Conservation (phyloP, 768 basidiomycete species). For the Piloderma croceum region DNA sequence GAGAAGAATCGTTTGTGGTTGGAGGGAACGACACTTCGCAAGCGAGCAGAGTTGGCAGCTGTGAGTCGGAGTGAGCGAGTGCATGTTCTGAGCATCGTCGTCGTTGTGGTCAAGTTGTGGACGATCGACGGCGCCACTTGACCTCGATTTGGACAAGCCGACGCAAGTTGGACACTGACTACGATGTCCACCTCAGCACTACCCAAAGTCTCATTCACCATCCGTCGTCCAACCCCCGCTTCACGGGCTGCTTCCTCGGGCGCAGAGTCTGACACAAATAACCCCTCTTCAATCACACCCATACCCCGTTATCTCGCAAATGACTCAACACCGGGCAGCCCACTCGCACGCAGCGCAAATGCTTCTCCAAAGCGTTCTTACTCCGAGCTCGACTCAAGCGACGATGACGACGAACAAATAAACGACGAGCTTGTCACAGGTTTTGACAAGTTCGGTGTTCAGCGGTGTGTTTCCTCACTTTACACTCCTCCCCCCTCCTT, state of each 20-base stretch:
- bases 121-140: too few species aligned
- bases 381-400: constrained; percentile 45
- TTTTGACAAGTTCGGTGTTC: constrained; percentile 66
- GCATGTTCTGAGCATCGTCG: too few species aligned
- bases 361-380: constrained; percentile 41
- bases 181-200: constrained; percentile 23
- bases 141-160: too few species aligned
- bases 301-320: constrained; percentile 52
- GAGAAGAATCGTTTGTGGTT: constrained; percentile 20
- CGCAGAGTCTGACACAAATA: constrained; percentile 51
- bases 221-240: constrained; percentile 70
- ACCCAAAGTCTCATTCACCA: constrained; percentile 72
- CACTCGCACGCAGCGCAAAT: constrained; percentile 44
- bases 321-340: constrained; percentile 47
- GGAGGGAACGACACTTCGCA: too few species aligned
- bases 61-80: too few species aligned
- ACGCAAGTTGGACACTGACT: too few species aligned
- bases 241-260: constrained; percentile 61
- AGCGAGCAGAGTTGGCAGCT: too few species aligned
- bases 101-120: too few species aligned
- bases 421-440: constrained; percentile 68
- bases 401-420: constrained; percentile 48
- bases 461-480: constrained; percentile 67
- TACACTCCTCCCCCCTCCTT: constrained; percentile 12
- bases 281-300: constrained; percentile 51